These are phyloP conservation scores for Hyaloperonospora brassicae DNA, from an alignment of 352 stramenopile genomes.

Conservation along the genomic window DNA sequence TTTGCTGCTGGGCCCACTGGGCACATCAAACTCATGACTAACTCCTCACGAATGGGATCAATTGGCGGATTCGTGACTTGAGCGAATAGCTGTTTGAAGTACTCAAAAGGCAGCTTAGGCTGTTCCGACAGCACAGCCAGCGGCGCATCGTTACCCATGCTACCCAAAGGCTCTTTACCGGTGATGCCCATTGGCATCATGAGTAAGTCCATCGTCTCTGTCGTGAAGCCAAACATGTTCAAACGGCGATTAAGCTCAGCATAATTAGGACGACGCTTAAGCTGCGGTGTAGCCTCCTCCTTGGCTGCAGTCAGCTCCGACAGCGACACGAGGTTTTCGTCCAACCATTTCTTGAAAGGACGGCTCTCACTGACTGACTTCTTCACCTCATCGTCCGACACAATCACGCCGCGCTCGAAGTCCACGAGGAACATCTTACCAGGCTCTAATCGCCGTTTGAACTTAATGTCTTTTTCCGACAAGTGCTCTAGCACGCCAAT, in stretches of 20 bases:
- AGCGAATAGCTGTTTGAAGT: constrained; percentile 95
- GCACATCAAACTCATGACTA: constrained; percentile 96
- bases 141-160: constrained; percentile 94
- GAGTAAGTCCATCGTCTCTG: constrained; percentile 92
- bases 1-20: constrained; percentile 93
- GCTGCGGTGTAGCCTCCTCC: constrained; percentile 12
- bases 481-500: constrained; percentile 91
- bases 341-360: constrained; percentile 90
- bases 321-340: constrained; percentile 87
- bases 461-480: constrained; percentile 86
- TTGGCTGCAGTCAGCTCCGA: constrained; percentile 45
- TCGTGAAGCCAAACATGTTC: constrained; percentile 95
- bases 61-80: constrained; percentile 97
- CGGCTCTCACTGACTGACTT: constrained; percentile 79
- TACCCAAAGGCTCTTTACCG: constrained; percentile 91
- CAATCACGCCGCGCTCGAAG: constrained; percentile 91
- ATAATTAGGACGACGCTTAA: constrained; percentile 36
- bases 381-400: constrained; percentile 95
- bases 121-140: constrained; percentile 90
- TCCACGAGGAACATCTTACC: constrained; percentile 98
- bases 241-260: constrained; percentile 82
- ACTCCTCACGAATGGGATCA: constrained; percentile 95
- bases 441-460: constrained; percentile 91
- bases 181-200: constrained; percentile 92
- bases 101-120: constrained; percentile 92